A percentile compares a stretch with the other conserved stretches of the same genome.
These are phyloP conservation scores for Scedosporium minutisporum DNA, from an alignment of 2,329 filamentous ascomycete species.

Conservation along the genomic window DNA sequence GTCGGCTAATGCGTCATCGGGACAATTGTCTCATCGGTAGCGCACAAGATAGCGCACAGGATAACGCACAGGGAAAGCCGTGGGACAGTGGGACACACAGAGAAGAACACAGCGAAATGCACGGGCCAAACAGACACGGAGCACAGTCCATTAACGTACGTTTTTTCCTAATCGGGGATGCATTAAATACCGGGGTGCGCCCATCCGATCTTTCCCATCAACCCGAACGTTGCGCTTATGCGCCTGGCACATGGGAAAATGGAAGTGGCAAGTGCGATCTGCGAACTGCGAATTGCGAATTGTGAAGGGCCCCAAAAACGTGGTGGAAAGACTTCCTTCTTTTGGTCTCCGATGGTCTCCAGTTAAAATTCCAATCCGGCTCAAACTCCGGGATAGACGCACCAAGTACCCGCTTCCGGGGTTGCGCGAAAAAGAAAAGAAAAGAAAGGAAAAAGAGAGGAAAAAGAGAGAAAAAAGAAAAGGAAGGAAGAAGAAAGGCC, in stretches of 20 bases:
- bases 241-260: background rate
- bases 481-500: no score
- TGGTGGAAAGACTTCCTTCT: background rate
- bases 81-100: no score
- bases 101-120: no score
- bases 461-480: background rate
- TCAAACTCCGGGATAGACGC: background rate
- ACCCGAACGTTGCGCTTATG: background rate
- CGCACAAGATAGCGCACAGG: no score
- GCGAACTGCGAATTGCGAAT: background rate
- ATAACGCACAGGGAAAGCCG: no score
- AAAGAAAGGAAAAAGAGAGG: background rate
- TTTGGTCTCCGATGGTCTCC: background rate
- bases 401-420: background rate
- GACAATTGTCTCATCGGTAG: background rate
- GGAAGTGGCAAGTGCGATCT: no score
- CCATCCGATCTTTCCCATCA: background rate
- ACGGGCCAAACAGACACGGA: no score
- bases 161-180: background rate
- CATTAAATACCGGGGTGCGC: background rate
- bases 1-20: slow-evolving; percentile 4
- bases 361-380: background rate
- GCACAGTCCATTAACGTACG: no score
- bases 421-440: background rate
- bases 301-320: background rate